These are phyloP conservation scores for Sclerotinia minor DNA, from an alignment of 2,329 filamentous ascomycete genomes.

Conservation along the genomic window DNA sequence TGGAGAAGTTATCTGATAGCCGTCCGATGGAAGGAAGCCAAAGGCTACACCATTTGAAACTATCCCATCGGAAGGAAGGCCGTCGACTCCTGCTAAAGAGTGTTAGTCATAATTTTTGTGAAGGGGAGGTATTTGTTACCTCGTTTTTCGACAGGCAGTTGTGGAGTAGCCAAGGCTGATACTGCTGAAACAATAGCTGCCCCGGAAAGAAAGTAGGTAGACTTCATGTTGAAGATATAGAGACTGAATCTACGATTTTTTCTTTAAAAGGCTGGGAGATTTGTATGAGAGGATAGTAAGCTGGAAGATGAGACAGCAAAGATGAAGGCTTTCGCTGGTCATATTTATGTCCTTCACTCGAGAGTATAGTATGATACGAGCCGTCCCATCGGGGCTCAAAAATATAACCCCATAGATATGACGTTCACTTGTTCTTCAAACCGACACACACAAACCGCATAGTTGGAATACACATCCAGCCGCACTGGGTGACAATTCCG, in stretches of 20 bases:
- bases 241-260: background rate
- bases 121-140: background rate
- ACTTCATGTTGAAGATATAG: constrained; percentile 16
- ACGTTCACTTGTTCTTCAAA: background rate
- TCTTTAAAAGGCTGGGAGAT: background rate
- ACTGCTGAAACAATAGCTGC: constrained; percentile 7
- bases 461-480: background rate
- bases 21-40: constrained; percentile 27
- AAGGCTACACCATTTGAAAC: constrained; percentile 26
- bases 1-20: constrained; percentile 18
- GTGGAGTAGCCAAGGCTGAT: constrained; percentile 1
- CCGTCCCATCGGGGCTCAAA: background rate
- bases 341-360: background rate
- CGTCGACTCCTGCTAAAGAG: background rate
- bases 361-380: too few species aligned
- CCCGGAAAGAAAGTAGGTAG: constrained; percentile 4
- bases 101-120: background rate
- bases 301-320: background rate
- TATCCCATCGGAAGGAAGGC: constrained; percentile 19
- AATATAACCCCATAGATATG: background rate
- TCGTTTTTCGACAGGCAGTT: background rate
- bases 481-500: background rate
- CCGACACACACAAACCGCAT: background rate
- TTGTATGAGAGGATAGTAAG: background rate
- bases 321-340: too few species aligned